These are phyloP conservation scores for Telfairia occidentalis DNA, from an alignment of 331 rosid genomes.

Conservation along the genomic window DNA sequence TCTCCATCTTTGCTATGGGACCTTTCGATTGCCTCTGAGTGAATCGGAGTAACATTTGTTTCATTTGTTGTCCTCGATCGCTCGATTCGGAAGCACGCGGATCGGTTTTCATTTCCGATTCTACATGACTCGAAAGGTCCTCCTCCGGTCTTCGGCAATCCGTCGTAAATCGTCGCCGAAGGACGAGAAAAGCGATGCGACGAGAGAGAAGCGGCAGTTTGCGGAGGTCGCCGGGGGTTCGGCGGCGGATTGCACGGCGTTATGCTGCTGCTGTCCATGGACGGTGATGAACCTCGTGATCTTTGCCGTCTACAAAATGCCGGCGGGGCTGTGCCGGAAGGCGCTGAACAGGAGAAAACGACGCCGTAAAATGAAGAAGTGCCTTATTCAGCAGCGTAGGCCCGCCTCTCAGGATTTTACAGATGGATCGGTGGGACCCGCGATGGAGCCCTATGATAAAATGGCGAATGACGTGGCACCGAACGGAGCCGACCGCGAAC, in stretches of 20 bases:
- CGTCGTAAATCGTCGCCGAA: not conserved
- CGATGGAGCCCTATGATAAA: not conserved
- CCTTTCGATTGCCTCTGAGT: not conserved
- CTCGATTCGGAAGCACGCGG: not conserved
- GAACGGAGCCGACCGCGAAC: not conserved
- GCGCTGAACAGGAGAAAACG: slow-evolving; percentile 22
- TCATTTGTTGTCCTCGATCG: not conserved
- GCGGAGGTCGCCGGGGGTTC: slow-evolving; percentile 40
- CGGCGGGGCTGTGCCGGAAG: slow-evolving; percentile 38
- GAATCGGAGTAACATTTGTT: not conserved
- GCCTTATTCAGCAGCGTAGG: slow-evolving; percentile 1
- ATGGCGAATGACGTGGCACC: not conserved
- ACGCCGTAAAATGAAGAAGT: not conserved
- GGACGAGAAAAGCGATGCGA: not conserved
- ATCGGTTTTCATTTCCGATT: not conserved
- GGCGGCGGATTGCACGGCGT: slow-evolving; percentile 46
- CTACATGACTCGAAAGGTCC: not conserved
- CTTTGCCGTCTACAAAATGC: slow-evolving; percentile 31
- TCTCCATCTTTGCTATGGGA: not conserved
- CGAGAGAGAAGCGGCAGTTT: not conserved
- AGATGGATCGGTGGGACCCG: not conserved
- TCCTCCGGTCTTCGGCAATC: not conserved
- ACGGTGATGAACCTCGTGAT: slow-evolving; percentile 30
- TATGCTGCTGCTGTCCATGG: slow-evolving; percentile 47
- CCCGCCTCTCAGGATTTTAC: not conserved